Evolutionary conservation across 345 rosid species (phyloP), one percentile per base, ranked within the genome.

Genomic region (Brassica nigra): DNA sequence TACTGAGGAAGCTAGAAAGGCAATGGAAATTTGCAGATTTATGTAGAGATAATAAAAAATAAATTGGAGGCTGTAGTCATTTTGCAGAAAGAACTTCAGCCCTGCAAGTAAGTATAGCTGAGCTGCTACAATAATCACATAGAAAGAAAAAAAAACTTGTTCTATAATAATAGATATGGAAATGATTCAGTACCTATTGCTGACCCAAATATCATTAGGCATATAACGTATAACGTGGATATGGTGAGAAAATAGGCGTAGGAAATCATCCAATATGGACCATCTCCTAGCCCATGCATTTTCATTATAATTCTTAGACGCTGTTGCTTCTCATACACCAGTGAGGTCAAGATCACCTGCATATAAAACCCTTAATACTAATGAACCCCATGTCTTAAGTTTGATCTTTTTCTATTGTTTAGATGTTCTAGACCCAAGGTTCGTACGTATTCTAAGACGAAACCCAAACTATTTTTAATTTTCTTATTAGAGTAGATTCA

Each of bases 281-380:
- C 97, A 74, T 95, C 97, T 42, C 97, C 92, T 71, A 95, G 95
- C 44, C 97, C 97, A 1, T 95, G 99, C 99, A 95, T 95, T 86
- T 91, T 91, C 99, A 95, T 95, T 90, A 95, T 92, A 42, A 92
- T 86, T 80, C 97, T 85, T 74, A 92, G 84, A 62, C 84, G 92
- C 37, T 91, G 91, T 68, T 91, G 88, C 63, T 91, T 95, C 85
- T 95, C 97, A 54, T 92, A 92, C 34, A 95, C 95, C 78, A 95
- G 77, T 15, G 94, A 78, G 39, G 84, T 78, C 85, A 95, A 75
- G 11, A 86, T 82, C 81, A 90, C 97, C 98, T 94, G 70, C 74
- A 84, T 54, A 30, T 20, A 55, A 61, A 71, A 4, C 5, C 12
- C 37, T 36, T 30, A n/a, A n/a, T 14, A 5, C 5, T 18, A 8